Conservation (phyloP, 352 stramenopile species). For the Peronospora farinosa region DNA sequence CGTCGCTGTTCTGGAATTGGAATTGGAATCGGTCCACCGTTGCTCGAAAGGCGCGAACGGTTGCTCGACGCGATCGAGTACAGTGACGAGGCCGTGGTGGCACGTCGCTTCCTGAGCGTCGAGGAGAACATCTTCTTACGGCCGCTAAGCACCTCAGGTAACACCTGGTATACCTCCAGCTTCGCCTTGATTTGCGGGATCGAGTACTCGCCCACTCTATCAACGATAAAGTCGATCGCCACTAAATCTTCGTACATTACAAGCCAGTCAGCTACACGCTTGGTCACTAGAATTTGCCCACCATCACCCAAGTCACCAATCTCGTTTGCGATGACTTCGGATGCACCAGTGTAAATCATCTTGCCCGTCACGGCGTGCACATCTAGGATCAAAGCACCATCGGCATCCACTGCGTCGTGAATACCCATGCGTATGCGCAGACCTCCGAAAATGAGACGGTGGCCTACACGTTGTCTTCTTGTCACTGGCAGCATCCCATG, state of each 20-base stretch:
- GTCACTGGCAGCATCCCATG: conserved; percentile 41
- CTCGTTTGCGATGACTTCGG: conserved; percentile 48
- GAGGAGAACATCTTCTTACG: conserved; percentile 46
- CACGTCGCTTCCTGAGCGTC: conserved; percentile 36
- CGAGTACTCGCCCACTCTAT: conserved; percentile 39
- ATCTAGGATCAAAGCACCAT: conserved; percentile 39
- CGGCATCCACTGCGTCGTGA: conserved; percentile 39
- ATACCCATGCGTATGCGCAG: conserved; percentile 59
- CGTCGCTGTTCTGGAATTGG: conserved; percentile 23
- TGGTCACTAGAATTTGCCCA: conserved; percentile 51
- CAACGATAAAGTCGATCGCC: conserved; percentile 37
- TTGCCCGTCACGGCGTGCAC: conserved; percentile 50
- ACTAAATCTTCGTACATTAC: conserved; percentile 42
- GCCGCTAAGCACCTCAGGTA: conserved; percentile 34
- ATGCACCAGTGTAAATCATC: conserved; percentile 54
- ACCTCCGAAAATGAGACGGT: conserved; percentile 42
- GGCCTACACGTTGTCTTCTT: conserved; percentile 29
- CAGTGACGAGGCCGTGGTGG: conserved; percentile 33
- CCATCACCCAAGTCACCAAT: conserved; percentile 50
- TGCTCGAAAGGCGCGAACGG: conserved; percentile 31
- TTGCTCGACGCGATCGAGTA: conserved; percentile 41
- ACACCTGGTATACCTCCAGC: conserved; percentile 45
- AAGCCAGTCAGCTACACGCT: conserved; percentile 45
- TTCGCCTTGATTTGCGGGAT: conserved; percentile 42
- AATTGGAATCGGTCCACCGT: conserved; percentile 20